These are phyloP conservation scores for Cutaneotrichosporon arboriforme DNA, from an alignment of 1,284 basidiomycete genomes.

Conservation along the genomic window DNA sequence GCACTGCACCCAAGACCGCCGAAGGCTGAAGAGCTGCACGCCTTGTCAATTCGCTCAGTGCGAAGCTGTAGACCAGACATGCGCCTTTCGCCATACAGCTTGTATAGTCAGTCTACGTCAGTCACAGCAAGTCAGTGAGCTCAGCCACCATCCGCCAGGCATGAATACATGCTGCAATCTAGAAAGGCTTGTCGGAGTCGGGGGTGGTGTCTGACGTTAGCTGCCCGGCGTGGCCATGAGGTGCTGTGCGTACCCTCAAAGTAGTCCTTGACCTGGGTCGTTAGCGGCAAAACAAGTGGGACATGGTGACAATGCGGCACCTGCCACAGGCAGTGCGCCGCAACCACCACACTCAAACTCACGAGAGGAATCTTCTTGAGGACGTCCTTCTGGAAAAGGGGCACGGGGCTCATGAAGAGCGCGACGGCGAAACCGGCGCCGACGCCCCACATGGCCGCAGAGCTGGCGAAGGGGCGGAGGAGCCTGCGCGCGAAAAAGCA, in stretches of 20 bases:
- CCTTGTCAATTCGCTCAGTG: too few species aligned
- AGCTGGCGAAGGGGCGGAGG: conserved; percentile 28
- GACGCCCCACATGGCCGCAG: conserved; percentile 40
- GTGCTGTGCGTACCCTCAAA: conserved; percentile 27
- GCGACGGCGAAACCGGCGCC: conserved; percentile 39
- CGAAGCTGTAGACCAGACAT: too few species aligned
- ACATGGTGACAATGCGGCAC: too few species aligned
- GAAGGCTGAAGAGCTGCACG: too few species aligned
- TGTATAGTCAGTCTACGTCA: not conserved
- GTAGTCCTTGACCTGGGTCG: conserved; percentile 26
- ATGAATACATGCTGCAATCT: conserved; percentile 11
- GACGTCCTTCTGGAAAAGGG: conserved; percentile 46
- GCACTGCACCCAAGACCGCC: too few species aligned
- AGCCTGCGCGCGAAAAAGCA: conserved; percentile 22
- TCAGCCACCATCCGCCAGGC: conserved; percentile 1
- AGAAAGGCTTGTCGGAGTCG: conserved; percentile 49
- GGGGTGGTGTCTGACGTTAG: conserved; percentile 40
- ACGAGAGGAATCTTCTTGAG: conserved; percentile 44
- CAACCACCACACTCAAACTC: conserved; percentile 18
- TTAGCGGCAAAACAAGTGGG: not conserved
- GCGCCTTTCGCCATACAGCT: not conserved
- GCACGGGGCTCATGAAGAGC: conserved; percentile 43
- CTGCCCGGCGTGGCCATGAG: not conserved
- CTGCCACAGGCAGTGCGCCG: not conserved
- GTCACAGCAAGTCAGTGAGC: not conserved